These are phyloP conservation scores for Salix suchowensis DNA, from an alignment of 345 rosid species.

Conservation along the genomic window DNA sequence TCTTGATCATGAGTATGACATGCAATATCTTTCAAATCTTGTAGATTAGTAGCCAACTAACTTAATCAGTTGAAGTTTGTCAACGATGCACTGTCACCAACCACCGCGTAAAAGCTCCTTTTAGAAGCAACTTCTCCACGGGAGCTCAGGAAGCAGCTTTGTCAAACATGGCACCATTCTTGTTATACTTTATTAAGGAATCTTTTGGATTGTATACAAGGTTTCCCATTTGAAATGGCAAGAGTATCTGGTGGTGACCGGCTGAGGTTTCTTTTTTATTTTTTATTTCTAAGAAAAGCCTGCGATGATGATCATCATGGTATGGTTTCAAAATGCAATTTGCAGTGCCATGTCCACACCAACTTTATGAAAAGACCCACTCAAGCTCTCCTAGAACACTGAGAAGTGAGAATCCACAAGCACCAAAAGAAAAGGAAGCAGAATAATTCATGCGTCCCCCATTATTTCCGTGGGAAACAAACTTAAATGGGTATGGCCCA, in stretches of 20 bases:
- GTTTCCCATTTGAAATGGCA: conserved; percentile 6
- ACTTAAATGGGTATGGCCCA: conserved; percentile 41
- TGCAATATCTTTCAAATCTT: conserved; percentile 20
- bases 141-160: background rate
- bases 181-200: background rate
- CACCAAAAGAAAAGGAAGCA: background rate
- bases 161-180: conserved; percentile 1
- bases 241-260: background rate
- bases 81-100: conserved; percentile 25
- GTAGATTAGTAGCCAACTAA: conserved; percentile 19
- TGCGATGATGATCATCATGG: conserved; percentile 19
- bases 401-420: conserved; percentile 6
- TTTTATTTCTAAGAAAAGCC: conserved; percentile 14
- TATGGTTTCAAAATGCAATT: conserved; percentile 16
- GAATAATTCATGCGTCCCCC: conserved; percentile 10
- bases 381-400: conserved; percentile 3
- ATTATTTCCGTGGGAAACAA: conserved; percentile 28
- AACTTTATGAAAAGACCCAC: conserved; percentile 17
- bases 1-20: conserved; percentile 6
- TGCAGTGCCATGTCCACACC: conserved; percentile 11
- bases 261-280: background rate
- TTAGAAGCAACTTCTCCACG: conserved; percentile 12
- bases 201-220: conserved; percentile 1
- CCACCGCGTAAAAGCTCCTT: conserved; percentile 15
- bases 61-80: conserved; percentile 16